A percentile compares a stretch with the other conserved stretches of the same genome.
These are phyloP conservation scores for Diaporthe citri DNA, from an alignment of 2,329 filamentous ascomycete genomes.

Conservation along the genomic window DNA sequence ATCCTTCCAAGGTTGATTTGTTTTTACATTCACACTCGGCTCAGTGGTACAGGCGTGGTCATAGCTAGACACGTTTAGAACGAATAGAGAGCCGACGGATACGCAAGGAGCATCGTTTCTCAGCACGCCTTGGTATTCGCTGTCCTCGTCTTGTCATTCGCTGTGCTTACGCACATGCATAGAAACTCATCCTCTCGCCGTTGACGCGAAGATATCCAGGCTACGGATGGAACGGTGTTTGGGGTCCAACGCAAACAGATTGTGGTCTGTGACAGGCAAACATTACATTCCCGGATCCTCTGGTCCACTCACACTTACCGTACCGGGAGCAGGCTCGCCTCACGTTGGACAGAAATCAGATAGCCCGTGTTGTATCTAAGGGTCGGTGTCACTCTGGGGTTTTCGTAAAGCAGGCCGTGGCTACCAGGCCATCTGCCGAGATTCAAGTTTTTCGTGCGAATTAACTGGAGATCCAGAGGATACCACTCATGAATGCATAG, in stretches of 20 bases:
- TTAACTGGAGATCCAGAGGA: too few relatives aligned
- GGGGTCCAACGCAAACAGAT: background rate
- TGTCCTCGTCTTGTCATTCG: background rate
- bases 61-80: background rate
- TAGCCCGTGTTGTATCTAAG: too few relatives aligned
- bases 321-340: background rate
- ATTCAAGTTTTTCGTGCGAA: background rate
- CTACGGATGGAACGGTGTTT: too few relatives aligned
- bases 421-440: background rate
- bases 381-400: too few relatives aligned
- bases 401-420: too few relatives aligned
- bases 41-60: background rate
- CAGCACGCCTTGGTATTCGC: background rate
- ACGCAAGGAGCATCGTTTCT: background rate
- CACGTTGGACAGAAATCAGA: too few relatives aligned
- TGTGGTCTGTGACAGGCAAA: background rate
- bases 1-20: background rate
- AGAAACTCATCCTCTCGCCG: background rate
- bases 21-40: background rate
- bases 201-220: too few relatives aligned
- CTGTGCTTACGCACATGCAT: too few relatives aligned
- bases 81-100: background rate
- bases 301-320: background rate
- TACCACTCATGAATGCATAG: too few relatives aligned
- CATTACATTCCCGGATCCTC: background rate